These are phyloP conservation scores for Acmispon strigosus DNA, from an alignment of 306 rosid genomes.

Conservation along the genomic window DNA sequence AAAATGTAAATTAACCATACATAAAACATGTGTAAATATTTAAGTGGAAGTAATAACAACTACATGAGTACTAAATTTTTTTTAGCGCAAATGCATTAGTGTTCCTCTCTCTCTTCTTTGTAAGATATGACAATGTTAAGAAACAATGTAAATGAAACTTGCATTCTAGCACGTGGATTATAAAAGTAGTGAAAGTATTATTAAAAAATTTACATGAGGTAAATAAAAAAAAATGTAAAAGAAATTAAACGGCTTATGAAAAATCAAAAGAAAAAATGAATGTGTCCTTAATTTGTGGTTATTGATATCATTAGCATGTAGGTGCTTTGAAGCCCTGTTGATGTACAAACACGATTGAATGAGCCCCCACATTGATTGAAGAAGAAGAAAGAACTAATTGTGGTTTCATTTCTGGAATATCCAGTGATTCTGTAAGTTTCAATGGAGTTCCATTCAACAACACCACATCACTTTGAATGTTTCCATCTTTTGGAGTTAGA, in stretches of 20 bases:
- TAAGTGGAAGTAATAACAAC: too few species aligned
- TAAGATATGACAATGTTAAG: too few species aligned
- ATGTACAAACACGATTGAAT: slow-evolving; percentile 44
- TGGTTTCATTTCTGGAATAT: slow-evolving; percentile 44
- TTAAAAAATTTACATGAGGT: too few species aligned
- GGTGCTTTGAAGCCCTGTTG: slow-evolving; percentile 30
- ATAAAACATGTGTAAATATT: too few species aligned
- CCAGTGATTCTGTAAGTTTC: slow-evolving; percentile 21
- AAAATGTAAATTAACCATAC: too few species aligned
- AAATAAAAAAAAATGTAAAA: too few species aligned
- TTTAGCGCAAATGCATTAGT: too few species aligned
- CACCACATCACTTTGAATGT: slow-evolving; percentile 43
- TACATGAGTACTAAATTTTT: too few species aligned
- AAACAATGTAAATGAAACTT: too few species aligned
- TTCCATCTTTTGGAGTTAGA: slow-evolving; percentile 51
- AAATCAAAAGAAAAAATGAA: neutral
- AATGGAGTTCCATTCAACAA: slow-evolving; percentile 48
- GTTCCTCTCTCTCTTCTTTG: too few species aligned
- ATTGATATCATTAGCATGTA: slow-evolving; percentile 36
- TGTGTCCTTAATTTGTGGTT: neutral
- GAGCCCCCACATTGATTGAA: slow-evolving; percentile 23
- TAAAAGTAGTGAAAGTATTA: too few species aligned
- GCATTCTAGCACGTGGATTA: too few species aligned
- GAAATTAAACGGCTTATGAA: neutral
- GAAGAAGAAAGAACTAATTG: slow-evolving; percentile 31